Percentiles rank a stretch among this genome's conserved stretches.
These are phyloP conservation scores for Coemansia sp. DNA, from an alignment of 192 early-diverging fungal genomes.

Conservation along the genomic window DNA sequence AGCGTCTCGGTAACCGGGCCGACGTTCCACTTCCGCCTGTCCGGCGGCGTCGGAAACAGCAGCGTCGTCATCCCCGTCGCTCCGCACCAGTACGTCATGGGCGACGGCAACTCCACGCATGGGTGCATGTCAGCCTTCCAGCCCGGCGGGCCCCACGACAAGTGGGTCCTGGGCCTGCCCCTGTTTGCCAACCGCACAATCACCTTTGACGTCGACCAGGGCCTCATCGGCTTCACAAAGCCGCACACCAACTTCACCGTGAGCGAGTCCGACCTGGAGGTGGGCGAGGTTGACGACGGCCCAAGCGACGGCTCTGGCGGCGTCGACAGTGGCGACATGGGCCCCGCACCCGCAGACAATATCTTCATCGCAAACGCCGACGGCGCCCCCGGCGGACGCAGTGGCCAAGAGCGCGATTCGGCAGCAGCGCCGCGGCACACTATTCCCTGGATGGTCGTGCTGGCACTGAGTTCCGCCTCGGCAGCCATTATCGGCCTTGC, in stretches of 20 bases:
- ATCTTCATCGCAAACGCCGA: too few species aligned
- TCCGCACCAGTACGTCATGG: slow-evolving; percentile 39
- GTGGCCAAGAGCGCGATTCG: too few species aligned
- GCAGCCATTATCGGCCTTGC: too few species aligned
- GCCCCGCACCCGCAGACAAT: too few species aligned
- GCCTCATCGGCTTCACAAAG: slow-evolving; percentile 30
- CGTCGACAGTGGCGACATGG: too few species aligned
- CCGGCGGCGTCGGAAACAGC: not conserved
- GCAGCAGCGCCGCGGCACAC: too few species aligned
- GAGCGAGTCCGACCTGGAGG: too few species aligned
- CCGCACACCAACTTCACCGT: slow-evolving; percentile 3
- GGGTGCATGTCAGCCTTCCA: slow-evolving; percentile 51
- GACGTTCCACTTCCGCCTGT: slow-evolving; percentile 25
- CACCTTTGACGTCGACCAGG: slow-evolving; percentile 39
- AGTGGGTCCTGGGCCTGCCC: slow-evolving; percentile 45
- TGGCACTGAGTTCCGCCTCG: too few species aligned
- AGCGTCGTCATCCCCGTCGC: slow-evolving; percentile 11
- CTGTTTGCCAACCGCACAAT: slow-evolving; percentile 42
- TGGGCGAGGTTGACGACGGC: too few species aligned
- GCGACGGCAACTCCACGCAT: slow-evolving; percentile 29
- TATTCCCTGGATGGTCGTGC: too few species aligned
- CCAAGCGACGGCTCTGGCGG: too few species aligned
- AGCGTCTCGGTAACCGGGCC: slow-evolving; percentile 27
- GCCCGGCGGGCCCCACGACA: slow-evolving; percentile 34
- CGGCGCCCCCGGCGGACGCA: too few species aligned